Evolutionary conservation across 192 early-diverging fungal genomes (phyloP), one percentile per base, ranked within the genome.

Genomic region (Coemansia sp.): DNA sequence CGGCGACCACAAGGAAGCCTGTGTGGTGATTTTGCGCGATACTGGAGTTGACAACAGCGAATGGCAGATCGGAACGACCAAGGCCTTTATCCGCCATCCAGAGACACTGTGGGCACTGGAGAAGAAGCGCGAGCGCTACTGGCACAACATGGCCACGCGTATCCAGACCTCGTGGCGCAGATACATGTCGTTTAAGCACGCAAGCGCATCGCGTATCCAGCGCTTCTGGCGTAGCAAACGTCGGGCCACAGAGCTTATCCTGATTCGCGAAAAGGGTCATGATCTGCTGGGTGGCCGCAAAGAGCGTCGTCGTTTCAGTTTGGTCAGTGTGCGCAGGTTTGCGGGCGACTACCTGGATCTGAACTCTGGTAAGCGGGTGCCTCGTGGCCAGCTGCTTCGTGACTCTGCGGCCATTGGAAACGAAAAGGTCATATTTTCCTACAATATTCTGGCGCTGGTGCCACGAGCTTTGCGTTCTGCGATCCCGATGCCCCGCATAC

Each of bases 41-140:
- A 94, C 92, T 4, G 88, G 89, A 48, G 90, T 99, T 63, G 84
- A 87, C 28, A 56, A 83, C 6, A 88, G 91, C 29, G 94, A 97
- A 75, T 99, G 96, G 95, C 96, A 98, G 77, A 86, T 99, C 58
- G 97, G 97, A 33, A 87, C 86, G 3, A 91, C 90, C 56, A 99
- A 99, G 83, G 89, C 92, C 17, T 99, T 99, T 76, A 94, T 99
- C 75, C 90, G 95, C 48, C 89, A 90, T 40, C 97, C 97, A 25
- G 97, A 99, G 72, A 94, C 92, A 4, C 76, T 92, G 25, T 98
- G 96, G 70, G 85, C 92, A 4, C 83, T 98, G 5, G 97, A 99
- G 84, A 91, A 90, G 69, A 77, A 90, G 72, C 91, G 96, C 42
- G 97, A 99, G 56, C 87, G 89, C 51, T 98, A 97, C 83, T 99